Base-by-base conservation (phyloP, 306 rosid species). In the Quercus suber region DNA sequence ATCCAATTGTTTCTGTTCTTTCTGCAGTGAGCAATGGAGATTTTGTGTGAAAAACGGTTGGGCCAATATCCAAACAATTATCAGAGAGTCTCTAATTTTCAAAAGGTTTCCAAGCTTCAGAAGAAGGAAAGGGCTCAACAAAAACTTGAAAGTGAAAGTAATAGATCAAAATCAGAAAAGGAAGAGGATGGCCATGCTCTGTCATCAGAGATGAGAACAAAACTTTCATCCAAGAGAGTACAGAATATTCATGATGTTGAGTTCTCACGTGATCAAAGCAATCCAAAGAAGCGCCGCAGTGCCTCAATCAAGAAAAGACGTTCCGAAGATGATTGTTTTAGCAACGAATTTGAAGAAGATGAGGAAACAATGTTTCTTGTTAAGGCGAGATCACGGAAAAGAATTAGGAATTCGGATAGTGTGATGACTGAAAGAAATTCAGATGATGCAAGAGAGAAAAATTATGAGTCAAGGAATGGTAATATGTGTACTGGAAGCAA, bases 21-120 rank as follows among this genome's bases (percentile, higher is more conserved):
- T 73, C 57, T 79, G 83, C 81, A 79, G 83, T 74, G 45, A 84
- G 77, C 19, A 73, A 88, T 88, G 97, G 90, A 90, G 70, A 69
- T 89, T 53, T 74, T 56, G 70, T 31, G 75, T 45, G 59, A 87
- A 6, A 81, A 77, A 21, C 71, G 23, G 35, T 27, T 81, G 30
- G 79, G 63, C 2, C 79, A 52, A 69, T 79, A 41, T 74, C 9
- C 75, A 37, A 83, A 60, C 20, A 79, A 79, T 12, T 1, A 43
- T 75, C 52, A 19, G 43, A 76, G 77, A 45, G 63, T 76, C 11
- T 71, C 84, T 3, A 59, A 75, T 30, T 71, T 52, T 76, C 71
- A 87, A 1, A 69, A 69, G 65, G 27, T 55, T 80, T 76, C 81
- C 45, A 67, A 18, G 72, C 35, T 45, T 80, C 69, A 70, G 1